Base-by-base conservation (phyloP, 768 basidiomycete genomes). In the Tylopilus vinaceipallidus region DNA sequence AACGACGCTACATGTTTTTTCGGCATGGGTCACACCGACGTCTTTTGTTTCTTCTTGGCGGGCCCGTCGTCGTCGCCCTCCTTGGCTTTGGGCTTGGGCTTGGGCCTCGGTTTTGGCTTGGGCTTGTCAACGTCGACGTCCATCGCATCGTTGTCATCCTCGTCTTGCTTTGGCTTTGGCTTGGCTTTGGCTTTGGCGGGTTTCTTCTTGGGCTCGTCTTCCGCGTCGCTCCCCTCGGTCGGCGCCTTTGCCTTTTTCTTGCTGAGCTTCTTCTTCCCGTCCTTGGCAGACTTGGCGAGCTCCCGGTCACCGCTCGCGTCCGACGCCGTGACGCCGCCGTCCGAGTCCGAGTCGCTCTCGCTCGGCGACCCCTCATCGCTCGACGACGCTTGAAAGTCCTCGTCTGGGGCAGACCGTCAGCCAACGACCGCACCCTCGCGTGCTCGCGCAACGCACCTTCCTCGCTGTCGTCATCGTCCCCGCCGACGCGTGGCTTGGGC, bases 321-420 rank as follows among this genome's bases (percentile, higher is more conserved):
- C 0, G 91, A 91, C 11, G 88, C 91, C 6, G 88, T 91, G 48
- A 83, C 78, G 1, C 84, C 88, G 4, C 84, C 88, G 6, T 62
- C 74, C 17, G 69, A 80, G 30, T 76, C 82, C 1, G 81, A 81
- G 43, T 88, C 90, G 30, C 73, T 77, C 14, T 81, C 87, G 33
- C 82, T 86, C 0, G 95, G 91, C 4, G 95, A 97, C n/a, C 95
- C 94, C 38, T 74, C 76, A 60, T 97, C 94, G 0, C 88, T 89
- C 2, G 74, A 85, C 7, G 88, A 91, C 8, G 85, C 93, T 53
- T 84, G 71, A 80, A 98, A 98, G 70, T 97, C 94, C 68, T 95
- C 87, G 56, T 88, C 95, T 88, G 65, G 16, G 56, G 17, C 14
- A 3, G 17, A 22, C 42, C 11, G 11, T 16, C 24, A 14, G 64